These are phyloP conservation scores for Neofusicoccum ribis DNA, from an alignment of 2,329 filamentous ascomycete genomes.

Conservation along the genomic window DNA sequence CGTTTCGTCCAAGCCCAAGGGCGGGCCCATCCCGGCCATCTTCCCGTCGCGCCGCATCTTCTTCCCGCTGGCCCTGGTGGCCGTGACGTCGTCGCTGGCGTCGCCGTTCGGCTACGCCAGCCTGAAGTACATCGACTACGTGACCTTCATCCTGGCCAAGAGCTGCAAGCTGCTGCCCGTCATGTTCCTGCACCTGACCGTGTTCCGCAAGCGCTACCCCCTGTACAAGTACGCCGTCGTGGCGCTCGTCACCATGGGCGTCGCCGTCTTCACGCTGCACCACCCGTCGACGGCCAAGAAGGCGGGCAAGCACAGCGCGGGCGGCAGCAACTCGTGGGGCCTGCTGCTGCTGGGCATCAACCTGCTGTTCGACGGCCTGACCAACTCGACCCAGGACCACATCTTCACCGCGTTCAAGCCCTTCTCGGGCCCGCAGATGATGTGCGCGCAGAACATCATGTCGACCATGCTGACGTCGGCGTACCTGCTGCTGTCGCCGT, in stretches of 20 bases:
- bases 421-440: slow-evolving; percentile 96
- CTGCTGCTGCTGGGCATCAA: slow-evolving; percentile 84
- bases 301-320: slow-evolving; percentile 46
- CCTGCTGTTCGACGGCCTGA: slow-evolving; percentile 90
- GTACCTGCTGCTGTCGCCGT: slow-evolving; percentile 79
- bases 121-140: slow-evolving; percentile 92
- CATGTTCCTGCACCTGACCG: slow-evolving; percentile 91
- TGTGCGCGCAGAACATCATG: slow-evolving; percentile 95
- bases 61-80: slow-evolving; percentile 77
- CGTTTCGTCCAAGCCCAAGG: slow-evolving; percentile 59
- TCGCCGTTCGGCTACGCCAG: slow-evolving; percentile 95
- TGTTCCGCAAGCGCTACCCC: slow-evolving; percentile 87
- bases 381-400: slow-evolving; percentile 94
- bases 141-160: slow-evolving; percentile 96
- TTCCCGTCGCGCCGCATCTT: slow-evolving; percentile 78
- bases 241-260: slow-evolving; percentile 83
- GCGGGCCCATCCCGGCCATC: slow-evolving; percentile 55
- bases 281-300: slow-evolving; percentile 51
- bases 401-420: slow-evolving; percentile 77
- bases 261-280: slow-evolving; percentile 93
- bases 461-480: slow-evolving; percentile 72
- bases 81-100: slow-evolving; percentile 82
- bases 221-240: slow-evolving; percentile 97
- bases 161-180: slow-evolving; percentile 98
- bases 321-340: slow-evolving; percentile 69